Evolutionary conservation across 805 yeast genomes (phyloP), one percentile per base, ranked within the genome.

Genomic region (Yarrowia sp.): DNA sequence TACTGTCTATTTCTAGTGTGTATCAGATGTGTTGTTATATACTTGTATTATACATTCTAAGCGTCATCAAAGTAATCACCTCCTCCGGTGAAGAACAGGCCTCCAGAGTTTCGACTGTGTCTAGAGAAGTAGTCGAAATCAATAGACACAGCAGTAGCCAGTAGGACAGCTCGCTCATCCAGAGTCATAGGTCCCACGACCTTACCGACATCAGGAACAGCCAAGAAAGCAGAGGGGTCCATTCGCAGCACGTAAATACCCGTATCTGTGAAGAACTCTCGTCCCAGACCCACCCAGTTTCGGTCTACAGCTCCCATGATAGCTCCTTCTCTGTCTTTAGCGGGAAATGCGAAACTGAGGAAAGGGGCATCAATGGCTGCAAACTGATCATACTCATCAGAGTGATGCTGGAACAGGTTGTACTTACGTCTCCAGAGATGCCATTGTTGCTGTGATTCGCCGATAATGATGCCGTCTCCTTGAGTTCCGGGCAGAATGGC

Each of bases 91-190:
- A 14, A n/a, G n/a, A 51, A n/a, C 17, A 57, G 18, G 32, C 57
- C 69, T 67, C 66, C 68, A 33, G 83, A 81, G 22, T 82, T 81
- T 42, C 86, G 81, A 17, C 93, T 86, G 74, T 92, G 98, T 74
- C 98, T 83, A n/a, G 97, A 90, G 76, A 95, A 95, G 77, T 92
- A 95, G 76, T 95, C 99, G 75, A 91, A 95, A 75, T 95, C 99
- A 67, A 95, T 88, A 66, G 96, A 88, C 1, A 95, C 87, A 0
- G 98, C 96, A 67, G 88, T 89, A 0, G 91, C 96, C 65, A 95
- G 79, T 74, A 95, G 72, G 0, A 92, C 85, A 0, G 97, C 97
- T 69, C 96, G 83, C 75, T 95, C 89, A 73, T 89, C 96, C 47
- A 91, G 76, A 4, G 87, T 83, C 75, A 95, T 75, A 1, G 80